Percentiles rank a stretch among this genome's conserved stretches.
Evolutionary conservation across 139 green algal genomes (phyloP).

Genomic region (Chlamydomonas schloesseri): DNA sequence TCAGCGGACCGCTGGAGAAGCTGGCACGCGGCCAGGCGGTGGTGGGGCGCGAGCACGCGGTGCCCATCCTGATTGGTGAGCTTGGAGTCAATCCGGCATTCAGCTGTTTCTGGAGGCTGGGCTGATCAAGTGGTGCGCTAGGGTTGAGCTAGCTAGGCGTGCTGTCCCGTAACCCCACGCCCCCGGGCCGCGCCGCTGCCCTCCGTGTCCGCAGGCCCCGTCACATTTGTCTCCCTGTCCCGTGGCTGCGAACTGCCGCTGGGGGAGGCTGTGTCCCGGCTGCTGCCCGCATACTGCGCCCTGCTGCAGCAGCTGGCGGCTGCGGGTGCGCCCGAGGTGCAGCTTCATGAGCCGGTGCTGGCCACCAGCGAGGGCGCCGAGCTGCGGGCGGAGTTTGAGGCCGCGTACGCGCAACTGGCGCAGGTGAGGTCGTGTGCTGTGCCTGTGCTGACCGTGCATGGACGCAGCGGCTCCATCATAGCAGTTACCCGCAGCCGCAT

Average conservation of each 20-base stretch:
- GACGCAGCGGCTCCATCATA: too few species aligned
- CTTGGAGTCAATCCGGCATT: too few species aligned
- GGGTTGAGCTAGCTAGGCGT: too few species aligned
- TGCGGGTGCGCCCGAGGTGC: conserved; percentile 65
- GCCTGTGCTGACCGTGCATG: too few species aligned
- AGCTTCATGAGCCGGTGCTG: conserved; percentile 91
- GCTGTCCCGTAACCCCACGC: too few species aligned
- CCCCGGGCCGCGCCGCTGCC: too few species aligned
- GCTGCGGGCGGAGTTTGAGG: conserved; percentile 58
- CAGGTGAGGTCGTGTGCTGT: background rate
- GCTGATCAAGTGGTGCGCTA: too few species aligned
- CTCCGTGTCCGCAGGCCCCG: conserved; percentile 66
- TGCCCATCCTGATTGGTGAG: conserved; percentile 87
- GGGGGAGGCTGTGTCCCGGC: conserved; percentile 39
- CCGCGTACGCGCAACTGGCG: conserved; percentile 70
- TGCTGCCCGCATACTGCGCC: conserved; percentile 82
- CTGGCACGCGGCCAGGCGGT: conserved; percentile 69
- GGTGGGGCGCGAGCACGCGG: conserved; percentile 73
- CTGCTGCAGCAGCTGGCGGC: conserved; percentile 74
- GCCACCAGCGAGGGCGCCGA: conserved; percentile 47
- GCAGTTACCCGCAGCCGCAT: too few species aligned
- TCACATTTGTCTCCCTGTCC: conserved; percentile 79
- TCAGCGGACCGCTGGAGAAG: conserved; percentile 68
- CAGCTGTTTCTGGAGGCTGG: too few species aligned
- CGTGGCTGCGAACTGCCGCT: conserved; percentile 39